Percentiles rank a stretch among this genome's conserved stretches.
These are phyloP conservation scores for Didymella glomerata DNA, from an alignment of 2,329 filamentous ascomycete species.

Conservation along the genomic window DNA sequence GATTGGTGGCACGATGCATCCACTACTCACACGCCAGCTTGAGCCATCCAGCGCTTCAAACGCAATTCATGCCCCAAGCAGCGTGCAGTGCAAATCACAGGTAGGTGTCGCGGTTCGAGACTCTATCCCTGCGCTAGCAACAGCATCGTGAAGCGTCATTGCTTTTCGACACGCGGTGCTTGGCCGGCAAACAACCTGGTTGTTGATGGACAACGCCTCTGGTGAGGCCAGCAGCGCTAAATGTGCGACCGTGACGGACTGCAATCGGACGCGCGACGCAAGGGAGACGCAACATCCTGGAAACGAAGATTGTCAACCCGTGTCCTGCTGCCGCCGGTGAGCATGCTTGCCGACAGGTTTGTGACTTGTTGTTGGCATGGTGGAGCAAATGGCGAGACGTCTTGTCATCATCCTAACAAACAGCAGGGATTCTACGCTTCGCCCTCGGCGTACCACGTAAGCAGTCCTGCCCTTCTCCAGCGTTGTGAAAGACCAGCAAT, in stretches of 20 bases:
- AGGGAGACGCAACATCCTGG: conserved; percentile 37
- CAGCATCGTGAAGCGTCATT: conserved; percentile 25
- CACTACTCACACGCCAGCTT: conserved; percentile 20
- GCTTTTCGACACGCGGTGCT: conserved; percentile 43
- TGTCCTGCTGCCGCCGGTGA: conserved; percentile 37
- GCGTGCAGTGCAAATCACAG: conserved; percentile 16
- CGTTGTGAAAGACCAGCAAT: conserved; percentile 14
- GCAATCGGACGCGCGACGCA: conserved; percentile 36
- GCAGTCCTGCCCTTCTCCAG: conserved; percentile 15
- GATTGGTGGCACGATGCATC: conserved; percentile 28
- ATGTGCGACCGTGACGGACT: conserved; percentile 43
- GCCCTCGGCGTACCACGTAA: conserved; percentile 18
- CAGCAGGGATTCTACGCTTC: conserved; percentile 17
- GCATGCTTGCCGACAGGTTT: conserved; percentile 29
- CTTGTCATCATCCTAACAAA: conserved; percentile 22
- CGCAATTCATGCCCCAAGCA: conserved; percentile 25
- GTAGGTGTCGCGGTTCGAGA: conserved; percentile 28
- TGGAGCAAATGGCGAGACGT: conserved; percentile 24
- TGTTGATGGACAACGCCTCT: conserved; percentile 28
- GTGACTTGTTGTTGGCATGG: conserved; percentile 22
- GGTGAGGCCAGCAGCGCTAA: conserved; percentile 39
- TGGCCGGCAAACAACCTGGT: conserved; percentile 23
- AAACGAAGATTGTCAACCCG: conserved; percentile 31
- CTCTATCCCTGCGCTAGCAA: conserved; percentile 30
- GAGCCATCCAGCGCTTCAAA: conserved; percentile 27